Evolutionary conservation across 78 protist genomes (phyloP), one percentile per base, ranked within the genome.

Genomic region (Dictyostelium brefeldianum): DNA sequence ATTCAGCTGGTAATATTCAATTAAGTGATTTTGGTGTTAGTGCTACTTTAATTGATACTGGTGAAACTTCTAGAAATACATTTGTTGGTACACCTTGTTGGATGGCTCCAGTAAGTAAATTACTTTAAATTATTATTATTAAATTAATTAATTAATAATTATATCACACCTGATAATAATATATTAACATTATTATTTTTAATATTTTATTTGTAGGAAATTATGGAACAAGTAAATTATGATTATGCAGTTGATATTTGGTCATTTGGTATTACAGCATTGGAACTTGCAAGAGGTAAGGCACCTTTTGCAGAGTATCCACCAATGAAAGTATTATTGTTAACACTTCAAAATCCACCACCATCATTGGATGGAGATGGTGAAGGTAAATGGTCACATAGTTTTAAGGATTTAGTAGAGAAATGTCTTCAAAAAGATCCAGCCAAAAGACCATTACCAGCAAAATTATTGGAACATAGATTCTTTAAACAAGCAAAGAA

Each of bases 301-400:
- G 98, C 99, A 17, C 99, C 99, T 29, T 98, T 97, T 90, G 81
- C 97, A 27, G 95, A 97, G n/a, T 92, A 94, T 92, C 94, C 97
- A 11, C 98, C 98, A 5, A 90, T 97, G 91, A 81, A 95, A 8
- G 99, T 97, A 10, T 85, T 97, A 53, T 90, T 82, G 59, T 64
- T 97, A 64, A 96, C 97, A 27, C 94, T 97, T 7, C 95, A 96
- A 12, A 75, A 81, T 31, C 96, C 96, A 14, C 96, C 97, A 65
- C 98, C 99, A 18, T 78, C 83, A 20, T 73, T 95, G 31, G 69
- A 69, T 18, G 73, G 77, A 0, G 89, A 78, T 56, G 80, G 77
- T 46, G 87, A 83, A 75, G 85, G 96, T 10, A 80, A 80, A 41
- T 81, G 89, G 83, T 78, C 89, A 48, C 90, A 90, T 71, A 78